Base-by-base conservation (phyloP, 1,284 basidiomycete species). In the Cutaneotrichosporon cavernicola region DNA sequence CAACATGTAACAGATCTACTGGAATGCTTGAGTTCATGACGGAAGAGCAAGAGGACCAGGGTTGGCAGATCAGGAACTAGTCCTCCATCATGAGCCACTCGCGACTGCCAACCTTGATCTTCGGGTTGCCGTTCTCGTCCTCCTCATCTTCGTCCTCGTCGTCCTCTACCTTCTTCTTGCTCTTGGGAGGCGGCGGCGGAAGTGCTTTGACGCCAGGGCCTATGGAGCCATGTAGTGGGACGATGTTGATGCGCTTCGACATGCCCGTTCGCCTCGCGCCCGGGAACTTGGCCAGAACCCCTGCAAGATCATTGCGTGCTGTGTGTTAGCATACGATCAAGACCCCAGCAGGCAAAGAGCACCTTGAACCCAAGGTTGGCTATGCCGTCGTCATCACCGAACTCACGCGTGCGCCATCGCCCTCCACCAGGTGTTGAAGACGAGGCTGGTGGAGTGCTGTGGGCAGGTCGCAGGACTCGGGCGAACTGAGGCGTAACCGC, bases 21-120 rank as follows among this genome's bases (percentile, higher is more conserved):
- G 40, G 40, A 13, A 43, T 43, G 40, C 40, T 26, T 22, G 22
- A 26, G 47, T 9, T n/a, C 13, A 49, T 9, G 13, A 49, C 22
- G 4, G 49, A 5, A 18, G 18, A 8, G 43, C 43, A 8, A 7
- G 18, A 55, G 8, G 31, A 22, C 32, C 14, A 53, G 30, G 30
- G 3, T 16, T 11, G 31, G n/a, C 31, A 53, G 14, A 53, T 32
- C 51, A 2, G 31, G 22, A 30, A 8, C 57, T 57, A 77, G 63
- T 78, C 74, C 58, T 78, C 76, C 63, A 76, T 69, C 76, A 78
- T 78, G 46, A 69, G 76, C 76, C 76, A 78, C 62, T 78, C 74
- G n/a, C 71, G 67, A 65, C 70, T 74, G 13, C 50, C 68, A 46
- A 71, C 73, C 53, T 66, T 70, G 61, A 62, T 63, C 69, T 69